Conservation (phyloP, 169 alveolate species). For the Plasmodium reichenowi region DNA sequence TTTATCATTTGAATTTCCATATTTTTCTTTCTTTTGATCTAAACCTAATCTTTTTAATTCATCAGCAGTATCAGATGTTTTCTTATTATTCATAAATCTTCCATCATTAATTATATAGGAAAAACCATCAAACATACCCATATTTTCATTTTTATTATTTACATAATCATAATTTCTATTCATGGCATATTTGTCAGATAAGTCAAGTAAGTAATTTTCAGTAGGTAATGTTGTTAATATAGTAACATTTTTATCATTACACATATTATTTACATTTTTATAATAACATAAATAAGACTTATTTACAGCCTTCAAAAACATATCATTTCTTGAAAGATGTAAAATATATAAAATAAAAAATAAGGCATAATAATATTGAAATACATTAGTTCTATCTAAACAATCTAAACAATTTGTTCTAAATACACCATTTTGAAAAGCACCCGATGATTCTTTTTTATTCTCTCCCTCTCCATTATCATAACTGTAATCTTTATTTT, state of each 20-base stretch:
- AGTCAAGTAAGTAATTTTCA: conserved; percentile 53
- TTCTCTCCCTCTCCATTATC: neutral
- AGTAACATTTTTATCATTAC: conserved; percentile 26
- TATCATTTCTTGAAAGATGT: conserved; percentile 59
- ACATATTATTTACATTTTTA: conserved; percentile 53
- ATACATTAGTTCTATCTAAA: conserved; percentile 97
- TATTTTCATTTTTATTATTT: conserved; percentile 15
- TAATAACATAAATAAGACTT: conserved; percentile 44
- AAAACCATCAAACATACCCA: conserved; percentile 9
- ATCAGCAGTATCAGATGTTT: neutral
- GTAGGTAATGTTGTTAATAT: conserved; percentile 39
- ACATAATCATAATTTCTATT: conserved; percentile 18
- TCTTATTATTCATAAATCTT: neutral
- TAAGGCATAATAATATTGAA: conserved; percentile 89
- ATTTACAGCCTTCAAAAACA: conserved; percentile 39
- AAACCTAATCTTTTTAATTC: conserved; percentile 14
- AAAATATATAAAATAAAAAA: conserved; percentile 51
- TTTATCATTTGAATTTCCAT: conserved; percentile 8
- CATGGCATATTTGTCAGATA: conserved; percentile 19
- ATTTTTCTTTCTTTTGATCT: conserved; percentile 22
- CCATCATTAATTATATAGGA: conserved; percentile 11
- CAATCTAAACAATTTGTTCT: conserved; percentile 99
- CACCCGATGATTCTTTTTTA: neutral
- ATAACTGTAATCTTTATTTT: neutral
- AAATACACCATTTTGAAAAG: conserved; percentile 92